Base-by-base conservation (phyloP, 345 rosid species). In the Excoecaria agallocha region DNA sequence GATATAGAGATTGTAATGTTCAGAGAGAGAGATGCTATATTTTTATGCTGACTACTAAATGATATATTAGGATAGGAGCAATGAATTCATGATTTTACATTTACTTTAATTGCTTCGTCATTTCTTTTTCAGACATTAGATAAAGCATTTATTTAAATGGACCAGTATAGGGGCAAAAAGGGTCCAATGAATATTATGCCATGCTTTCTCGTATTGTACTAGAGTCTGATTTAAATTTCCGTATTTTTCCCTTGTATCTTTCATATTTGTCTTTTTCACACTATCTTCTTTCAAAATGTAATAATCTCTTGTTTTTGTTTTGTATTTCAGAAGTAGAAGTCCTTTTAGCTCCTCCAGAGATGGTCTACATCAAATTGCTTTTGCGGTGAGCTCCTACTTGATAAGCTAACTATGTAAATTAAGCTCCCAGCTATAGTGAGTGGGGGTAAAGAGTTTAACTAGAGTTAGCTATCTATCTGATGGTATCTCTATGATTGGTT, bases 261-360 rank as follows among this genome's bases (percentile, higher is more conserved):
- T 16, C 49, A 71, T 66, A 2, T 15, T 38, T 49, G 71, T 65
- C 56, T 71, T 35, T 58, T 66, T 52, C 46, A 12, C 11, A 5
- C 57, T 1, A 30, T 45, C 59, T 70, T 49, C 49, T 74, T 39
- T 39, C 13, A 10, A 24, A 59, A 45, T 46, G 25, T 59, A 65
- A 69, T 11, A 74, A 11, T 74, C 50, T 2, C n/a, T 45, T 77
- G 24, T 16, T 41, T 16, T 64, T 67, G 73, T 56, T 68, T 67
- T 71, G 22, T 77, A n/a, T 76, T 76, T 52, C 89, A 95, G 99
- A 95, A 81, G 99, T 93, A 50, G 97, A 92, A 88, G 94, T 95
- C 82, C 95, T 95, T 77, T 84, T 94, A 76, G 99, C 99, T 78
- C 98, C 99, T 61, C 99, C 98, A 35, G 92, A 91, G 87, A 67